Conservation (phyloP, 371 early-diverging fungal species). For the Dinochytrium kinnereticum region DNA sequence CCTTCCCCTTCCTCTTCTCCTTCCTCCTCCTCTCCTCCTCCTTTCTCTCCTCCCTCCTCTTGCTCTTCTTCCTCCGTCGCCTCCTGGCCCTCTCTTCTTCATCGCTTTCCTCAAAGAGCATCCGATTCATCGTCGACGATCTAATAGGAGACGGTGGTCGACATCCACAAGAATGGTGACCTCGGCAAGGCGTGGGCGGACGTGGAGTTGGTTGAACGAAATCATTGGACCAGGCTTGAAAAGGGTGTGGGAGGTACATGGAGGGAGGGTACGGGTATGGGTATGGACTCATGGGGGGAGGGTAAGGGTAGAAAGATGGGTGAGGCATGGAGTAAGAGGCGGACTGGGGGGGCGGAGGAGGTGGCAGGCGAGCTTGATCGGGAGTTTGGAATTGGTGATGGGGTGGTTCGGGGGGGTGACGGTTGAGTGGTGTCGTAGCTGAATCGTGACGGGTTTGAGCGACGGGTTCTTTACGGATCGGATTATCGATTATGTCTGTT, state of each 20-base stretch:
- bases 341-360: not conserved
- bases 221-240: not conserved
- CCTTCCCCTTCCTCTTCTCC: not conserved
- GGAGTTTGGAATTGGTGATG: not conserved
- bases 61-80: not conserved
- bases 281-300: not conserved
- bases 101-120: not conserved
- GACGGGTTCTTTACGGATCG: no score
- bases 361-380: not conserved
- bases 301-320: not conserved
- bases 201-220: not conserved
- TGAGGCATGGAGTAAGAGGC: not conserved
- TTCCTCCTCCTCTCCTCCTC: not conserved
- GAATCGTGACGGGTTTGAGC: no score
- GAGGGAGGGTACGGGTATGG: slow-evolving; percentile 6
- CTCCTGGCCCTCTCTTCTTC: not conserved
- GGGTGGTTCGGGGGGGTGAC: not conserved
- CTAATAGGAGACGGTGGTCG: not conserved
- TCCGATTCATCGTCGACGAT: not conserved
- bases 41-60: not conserved
- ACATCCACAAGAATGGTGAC: slow-evolving; percentile 11
- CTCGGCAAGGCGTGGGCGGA: not conserved
- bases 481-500: no score
- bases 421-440: no score
- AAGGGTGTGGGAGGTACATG: slow-evolving; percentile 7